Evolutionary conservation across 2,329 filamentous ascomycete species (phyloP).

Genomic region (Ophiostoma australiae): DNA sequence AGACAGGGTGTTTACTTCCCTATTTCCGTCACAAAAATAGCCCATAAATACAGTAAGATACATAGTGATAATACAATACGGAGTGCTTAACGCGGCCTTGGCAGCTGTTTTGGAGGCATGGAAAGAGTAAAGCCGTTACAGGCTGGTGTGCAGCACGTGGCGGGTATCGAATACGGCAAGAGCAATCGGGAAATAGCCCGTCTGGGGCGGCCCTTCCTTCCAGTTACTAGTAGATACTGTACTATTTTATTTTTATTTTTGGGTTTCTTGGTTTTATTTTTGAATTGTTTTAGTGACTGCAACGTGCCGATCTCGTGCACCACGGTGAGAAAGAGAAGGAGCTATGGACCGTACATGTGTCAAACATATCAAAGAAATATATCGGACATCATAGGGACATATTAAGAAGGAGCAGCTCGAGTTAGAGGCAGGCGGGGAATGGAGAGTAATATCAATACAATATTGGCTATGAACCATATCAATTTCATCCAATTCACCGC

Average conservation of each 20-base stretch:
- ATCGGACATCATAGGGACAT: neutral
- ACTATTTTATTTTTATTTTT: neutral
- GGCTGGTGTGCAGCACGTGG: neutral
- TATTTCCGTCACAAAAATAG: neutral
- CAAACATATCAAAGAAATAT: neutral
- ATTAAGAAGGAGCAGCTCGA: neutral
- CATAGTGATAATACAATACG: neutral
- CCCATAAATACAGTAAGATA: neutral
- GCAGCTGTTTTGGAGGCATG: neutral
- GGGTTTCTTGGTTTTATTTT: too few species aligned
- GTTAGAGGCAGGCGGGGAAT: neutral
- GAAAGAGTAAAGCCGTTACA: slow-evolving; percentile 2
- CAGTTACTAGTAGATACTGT: neutral
- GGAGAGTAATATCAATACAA: neutral
- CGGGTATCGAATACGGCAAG: neutral
- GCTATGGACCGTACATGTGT: neutral
- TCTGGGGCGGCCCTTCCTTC: neutral
- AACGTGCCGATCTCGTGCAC: neutral
- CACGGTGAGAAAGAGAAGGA: neutral
- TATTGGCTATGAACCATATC: neutral
- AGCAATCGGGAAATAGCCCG: slow-evolving; percentile 4
- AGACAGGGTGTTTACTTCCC: neutral
- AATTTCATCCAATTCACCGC: neutral
- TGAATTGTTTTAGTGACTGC: neutral
- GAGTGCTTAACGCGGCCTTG: slow-evolving; percentile 13